Evolutionary conservation across 306 rosid species (phyloP), one percentile per base, ranked within the genome.

Genomic region (Lathyrus tuberosus): DNA sequence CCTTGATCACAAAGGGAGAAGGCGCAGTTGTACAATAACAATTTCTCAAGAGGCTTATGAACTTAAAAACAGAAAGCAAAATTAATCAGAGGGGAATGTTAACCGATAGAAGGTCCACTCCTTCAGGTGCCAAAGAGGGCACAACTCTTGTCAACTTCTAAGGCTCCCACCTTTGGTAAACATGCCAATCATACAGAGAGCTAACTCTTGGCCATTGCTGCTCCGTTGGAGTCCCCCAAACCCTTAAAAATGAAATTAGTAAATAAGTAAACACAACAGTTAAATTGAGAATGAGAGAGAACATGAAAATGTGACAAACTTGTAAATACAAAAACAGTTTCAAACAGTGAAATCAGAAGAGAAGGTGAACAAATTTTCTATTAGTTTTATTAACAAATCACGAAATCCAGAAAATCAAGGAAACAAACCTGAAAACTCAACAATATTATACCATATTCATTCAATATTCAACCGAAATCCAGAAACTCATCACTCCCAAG

Each of bases 131-230:
- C 58, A 94, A 67, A 17, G 91, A 13, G 6, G 99, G 96, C 69
- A 94, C 97, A 28, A 86, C 81, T 46, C 92, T 85, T 14, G 89
- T 82, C 82, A 94, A 83, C 63, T 61, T 83, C 74, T 94, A 79
- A 41, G 77, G 80, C 72, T 90, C 89, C 99, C 99, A 91, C 11
- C 72, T 84, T 3, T 96, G 99, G 80, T 91, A 94, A 51, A 81
- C 89, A 77, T 94, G 97, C 99, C 97, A 94, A 62, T 94, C 98
- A 65, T 92, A 81, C 69, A 94, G 70, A 56, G 90, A 67, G 74
- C 85, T 78, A 77, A 94, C 98, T 46, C 98, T 96, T 0, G 95
- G 89, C 98, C 98, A 94, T 48, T 84, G 78, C 69, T 84, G 86
- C 75, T 94, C 98, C 0, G 85, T 78, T 48, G 97, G 97, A 51